phyloP scores from a whole-genome alignment of 805 yeast species.

The Torulaspora delbrueckii region DNA sequence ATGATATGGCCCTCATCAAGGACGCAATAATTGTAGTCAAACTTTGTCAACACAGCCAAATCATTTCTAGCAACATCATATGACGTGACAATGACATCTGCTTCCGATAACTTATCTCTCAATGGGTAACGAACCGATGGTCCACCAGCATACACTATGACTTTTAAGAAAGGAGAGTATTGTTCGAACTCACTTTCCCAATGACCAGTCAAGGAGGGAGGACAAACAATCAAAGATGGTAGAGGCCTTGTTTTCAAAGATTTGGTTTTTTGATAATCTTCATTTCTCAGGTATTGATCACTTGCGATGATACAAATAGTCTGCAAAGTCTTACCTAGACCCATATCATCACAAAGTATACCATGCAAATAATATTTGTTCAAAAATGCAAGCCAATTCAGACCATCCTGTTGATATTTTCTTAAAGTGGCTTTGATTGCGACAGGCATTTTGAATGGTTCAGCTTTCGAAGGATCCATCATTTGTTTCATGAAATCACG shows the following conservation, averaged over 20 bases:
- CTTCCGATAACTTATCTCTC: constrained; percentile 45
- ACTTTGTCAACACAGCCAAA: constrained; percentile 51
- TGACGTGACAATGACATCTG: constrained; percentile 89
- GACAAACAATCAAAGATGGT: constrained; percentile 87
- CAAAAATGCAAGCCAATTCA: constrained; percentile 93
- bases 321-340: constrained; percentile 93
- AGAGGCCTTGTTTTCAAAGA: constrained; percentile 64
- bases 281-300: constrained; percentile 82
- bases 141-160: constrained; percentile 88
- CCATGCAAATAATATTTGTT: constrained; percentile 96
- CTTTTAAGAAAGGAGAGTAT: constrained; percentile 81
- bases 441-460: constrained; percentile 84
- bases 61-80: constrained; percentile 97
- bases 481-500: constrained; percentile 92
- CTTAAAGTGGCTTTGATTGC: constrained; percentile 88
- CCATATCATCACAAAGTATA: constrained; percentile 98
- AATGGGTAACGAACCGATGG: constrained; percentile 65
- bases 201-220: constrained; percentile 96
- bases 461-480: constrained; percentile 93
- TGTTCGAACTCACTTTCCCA: constrained; percentile 95
- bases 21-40: constrained; percentile 88
- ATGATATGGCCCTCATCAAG: constrained; percentile 97
- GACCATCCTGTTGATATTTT: constrained; percentile 96
- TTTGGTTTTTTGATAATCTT: constrained; percentile 54
- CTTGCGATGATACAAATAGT: constrained; percentile 96